Base-by-base conservation (phyloP, 2,329 filamentous ascomycete genomes). In the Lachnum nothofagi region DNA sequence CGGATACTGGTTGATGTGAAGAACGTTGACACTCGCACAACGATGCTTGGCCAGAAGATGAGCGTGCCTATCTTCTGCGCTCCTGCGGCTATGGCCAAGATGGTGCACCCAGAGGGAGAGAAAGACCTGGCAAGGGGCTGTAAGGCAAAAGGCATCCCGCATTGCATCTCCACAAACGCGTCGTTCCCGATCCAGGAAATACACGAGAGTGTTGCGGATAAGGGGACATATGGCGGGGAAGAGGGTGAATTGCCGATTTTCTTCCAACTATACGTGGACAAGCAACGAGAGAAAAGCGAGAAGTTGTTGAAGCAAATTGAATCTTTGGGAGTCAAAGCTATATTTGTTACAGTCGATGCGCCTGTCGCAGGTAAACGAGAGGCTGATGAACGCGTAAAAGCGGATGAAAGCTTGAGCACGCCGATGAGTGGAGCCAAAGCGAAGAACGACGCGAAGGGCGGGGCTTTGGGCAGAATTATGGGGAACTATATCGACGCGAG, bases 61-160 rank as follows among this genome's bases (percentile, higher is more conserved):
- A 70, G 68, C 24, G 67, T 80, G 3, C 83, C 83, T 0, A 70
- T 86, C 23, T 85, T 85, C 62, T 76, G 79, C 52, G 76, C 78
- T 27, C 82, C 83, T 0, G 80, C 82, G 1, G 80, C 80, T 2
- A 81, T 85, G 76, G 81, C 78, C 3, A 75, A 73, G 43, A 65
- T 85, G 46, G 79, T 82, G 40, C 81, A 86, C 58, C 73, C 77
- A 0, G 75, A 82, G 22, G 83, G 82, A n/a, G 83, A 86, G 64
- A 69, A 73, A 27, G 79, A 72, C 12, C 69, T 83, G 12, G 79
- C 74, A 0, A 68, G 71, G 22, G 81, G 74, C 0, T 78, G 77
- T 49, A 68, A 70, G 44, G 66, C 60, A 2, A 66, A 72, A 12
- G 75, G 77, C 0, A 72, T 83, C 5, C 74, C 82, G 24, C 79